phyloP scores from a whole-genome alignment of 148 eudicot genomes.

The Rheum nobile region DNA sequence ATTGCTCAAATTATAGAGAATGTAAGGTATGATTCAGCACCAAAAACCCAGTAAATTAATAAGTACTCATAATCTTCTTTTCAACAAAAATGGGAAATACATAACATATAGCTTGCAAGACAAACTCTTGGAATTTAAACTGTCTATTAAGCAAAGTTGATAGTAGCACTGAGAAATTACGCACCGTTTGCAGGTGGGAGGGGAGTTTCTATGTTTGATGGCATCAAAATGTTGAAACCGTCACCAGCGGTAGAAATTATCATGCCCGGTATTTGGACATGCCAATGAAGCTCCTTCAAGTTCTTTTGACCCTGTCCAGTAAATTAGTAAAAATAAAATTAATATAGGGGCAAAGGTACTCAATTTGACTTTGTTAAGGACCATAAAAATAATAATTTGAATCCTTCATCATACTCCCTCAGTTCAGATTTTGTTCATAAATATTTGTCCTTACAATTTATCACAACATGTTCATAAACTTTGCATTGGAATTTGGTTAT shows the following conservation, averaged over 20 bases:
- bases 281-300: slow-evolving; percentile 98
- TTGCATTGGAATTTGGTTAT: no score
- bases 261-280: slow-evolving; percentile 91
- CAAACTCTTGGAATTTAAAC: not conserved
- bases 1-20: no score
- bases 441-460: no score
- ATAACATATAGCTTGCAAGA: not conserved
- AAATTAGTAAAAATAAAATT: no score
- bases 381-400: no score
- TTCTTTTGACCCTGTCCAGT: slow-evolving; percentile 84
- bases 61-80: not conserved
- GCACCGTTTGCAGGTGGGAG: slow-evolving; percentile 41
- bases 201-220: slow-evolving; percentile 64
- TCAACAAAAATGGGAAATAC: not conserved
- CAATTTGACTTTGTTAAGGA: no score
- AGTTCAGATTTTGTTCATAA: no score
- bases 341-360: no score
- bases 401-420: no score
- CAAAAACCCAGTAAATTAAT: not conserved
- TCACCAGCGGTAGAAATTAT: slow-evolving; percentile 80
- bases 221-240: slow-evolving; percentile 90
- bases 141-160: not conserved
- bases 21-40: not conserved
- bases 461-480: no score
- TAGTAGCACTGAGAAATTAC: not conserved